phyloP scores from a whole-genome alignment of 768 basidiomycete genomes.

The Mycena leptocephala region DNA sequence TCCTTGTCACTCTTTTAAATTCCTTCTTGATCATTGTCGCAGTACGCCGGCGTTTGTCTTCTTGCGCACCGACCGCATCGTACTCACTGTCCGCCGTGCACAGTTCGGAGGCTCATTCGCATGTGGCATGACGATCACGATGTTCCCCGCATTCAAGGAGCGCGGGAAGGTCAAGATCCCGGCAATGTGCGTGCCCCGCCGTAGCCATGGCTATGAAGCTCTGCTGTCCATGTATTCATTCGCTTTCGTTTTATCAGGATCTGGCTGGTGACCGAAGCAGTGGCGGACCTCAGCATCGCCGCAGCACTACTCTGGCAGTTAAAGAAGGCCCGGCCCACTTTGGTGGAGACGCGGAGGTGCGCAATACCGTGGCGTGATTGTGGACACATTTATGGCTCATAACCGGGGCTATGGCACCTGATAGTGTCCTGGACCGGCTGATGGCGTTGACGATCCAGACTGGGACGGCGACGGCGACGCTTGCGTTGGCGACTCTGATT shows the following conservation, averaged over 20 bases:
- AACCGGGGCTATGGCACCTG: not conserved
- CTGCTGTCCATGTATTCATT: conserved; percentile 5
- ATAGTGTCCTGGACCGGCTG: not conserved
- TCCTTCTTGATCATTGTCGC: conserved; percentile 17
- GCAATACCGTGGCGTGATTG: not conserved
- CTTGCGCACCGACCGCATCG: conserved; percentile 8
- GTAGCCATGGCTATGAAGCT: conserved; percentile 12
- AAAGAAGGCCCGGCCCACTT: conserved; percentile 2
- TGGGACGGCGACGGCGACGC: conserved; percentile 18
- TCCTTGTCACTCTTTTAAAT: conserved; percentile 20
- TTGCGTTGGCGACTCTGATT: conserved; percentile 4
- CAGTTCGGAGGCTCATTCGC: conserved; percentile 17
- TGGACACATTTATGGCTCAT: not conserved
- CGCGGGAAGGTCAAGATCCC: conserved; percentile 10
- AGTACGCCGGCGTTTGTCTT: conserved; percentile 8
- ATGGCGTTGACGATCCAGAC: conserved; percentile 9
- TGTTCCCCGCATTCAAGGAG: conserved; percentile 13
- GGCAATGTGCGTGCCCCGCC: not conserved
- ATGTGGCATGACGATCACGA: conserved; percentile 10
- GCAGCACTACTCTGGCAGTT: conserved; percentile 17
- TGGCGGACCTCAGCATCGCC: too few species aligned
- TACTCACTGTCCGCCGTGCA: conserved; percentile 1
- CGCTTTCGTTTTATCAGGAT: conserved; percentile 4
- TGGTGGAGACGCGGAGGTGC: not conserved
- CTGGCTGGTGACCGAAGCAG: not conserved